phyloP scores from a whole-genome alignment of 176 grass and related monocot genomes.

The Carex littledalei region DNA sequence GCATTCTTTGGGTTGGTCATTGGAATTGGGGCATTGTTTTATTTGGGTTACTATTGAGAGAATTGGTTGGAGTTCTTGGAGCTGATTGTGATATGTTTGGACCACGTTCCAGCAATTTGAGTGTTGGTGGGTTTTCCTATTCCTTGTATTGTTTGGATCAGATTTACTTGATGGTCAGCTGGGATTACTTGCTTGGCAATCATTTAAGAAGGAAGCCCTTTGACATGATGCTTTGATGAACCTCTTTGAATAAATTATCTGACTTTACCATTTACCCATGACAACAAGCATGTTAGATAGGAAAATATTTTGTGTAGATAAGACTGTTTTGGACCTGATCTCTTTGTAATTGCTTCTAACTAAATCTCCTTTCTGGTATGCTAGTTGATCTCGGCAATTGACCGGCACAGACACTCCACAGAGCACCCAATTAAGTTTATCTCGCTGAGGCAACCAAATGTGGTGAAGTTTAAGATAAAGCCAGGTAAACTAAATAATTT shows the following conservation, averaged over 20 bases:
- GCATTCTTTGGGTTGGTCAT: background rate
- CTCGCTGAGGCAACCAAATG: conserved; percentile 66
- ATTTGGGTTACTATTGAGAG: background rate
- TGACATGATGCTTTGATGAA: too few relatives aligned
- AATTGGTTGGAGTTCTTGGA: background rate
- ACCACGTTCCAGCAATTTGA: background rate
- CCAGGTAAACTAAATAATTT: conserved; percentile 47
- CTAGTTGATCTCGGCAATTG: conserved; percentile 88
- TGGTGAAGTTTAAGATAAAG: conserved; percentile 97
- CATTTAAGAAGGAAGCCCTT: too few relatives aligned
- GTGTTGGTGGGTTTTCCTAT: background rate
- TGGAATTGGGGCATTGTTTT: background rate
- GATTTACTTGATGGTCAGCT: background rate
- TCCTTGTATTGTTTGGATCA: background rate
- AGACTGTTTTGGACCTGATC: background rate
- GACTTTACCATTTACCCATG: background rate
- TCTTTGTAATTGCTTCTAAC: conserved; percentile 3
- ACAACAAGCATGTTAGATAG: background rate
- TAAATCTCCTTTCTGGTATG: conserved; percentile 10
- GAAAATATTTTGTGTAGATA: background rate
- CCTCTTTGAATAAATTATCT: background rate
- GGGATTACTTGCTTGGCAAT: background rate
- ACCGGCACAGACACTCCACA: conserved; percentile 72
- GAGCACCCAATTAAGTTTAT: conserved; percentile 99
- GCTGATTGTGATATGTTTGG: background rate